Percentiles rank a stretch among this genome's conserved stretches.
These are phyloP conservation scores for Gloeostereum incarnatum DNA, from an alignment of 768 basidiomycete genomes.

Conservation along the genomic window DNA sequence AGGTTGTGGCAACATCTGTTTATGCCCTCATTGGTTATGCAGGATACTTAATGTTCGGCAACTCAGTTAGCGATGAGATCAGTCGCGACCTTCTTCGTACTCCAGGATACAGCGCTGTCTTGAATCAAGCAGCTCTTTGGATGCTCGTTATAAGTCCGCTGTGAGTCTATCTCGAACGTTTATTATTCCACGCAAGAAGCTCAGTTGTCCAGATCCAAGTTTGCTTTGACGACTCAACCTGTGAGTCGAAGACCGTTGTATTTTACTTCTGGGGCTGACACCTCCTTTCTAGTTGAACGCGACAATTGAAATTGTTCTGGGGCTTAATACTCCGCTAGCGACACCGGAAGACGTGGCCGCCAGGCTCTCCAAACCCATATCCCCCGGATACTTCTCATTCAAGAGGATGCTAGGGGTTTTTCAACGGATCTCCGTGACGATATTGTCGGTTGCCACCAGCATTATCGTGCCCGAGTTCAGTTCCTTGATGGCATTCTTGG, in stretches of 20 bases:
- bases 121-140: slow-evolving; percentile 77
- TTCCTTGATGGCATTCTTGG: slow-evolving; percentile 82
- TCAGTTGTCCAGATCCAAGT: slow-evolving; percentile 73
- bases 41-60: slow-evolving; percentile 91
- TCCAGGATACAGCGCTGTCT: slow-evolving; percentile 55
- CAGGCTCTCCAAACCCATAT: slow-evolving; percentile 12
- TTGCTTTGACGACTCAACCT: slow-evolving; percentile 75
- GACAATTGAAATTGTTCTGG: slow-evolving; percentile 72
- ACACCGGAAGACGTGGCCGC: slow-evolving; percentile 28
- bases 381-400: slow-evolving; percentile 19
- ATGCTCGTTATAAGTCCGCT: slow-evolving; percentile 75
- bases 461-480: slow-evolving; percentile 76
- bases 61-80: slow-evolving; percentile 75
- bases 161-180: slow-evolving; percentile 39
- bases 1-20: slow-evolving; percentile 55
- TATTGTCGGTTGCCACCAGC: slow-evolving; percentile 57
- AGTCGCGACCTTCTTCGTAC: slow-evolving; percentile 73
- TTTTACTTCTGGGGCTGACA: neutral
- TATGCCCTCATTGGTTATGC: slow-evolving; percentile 64
- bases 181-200: too few relatives aligned
- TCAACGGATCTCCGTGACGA: slow-evolving; percentile 51
- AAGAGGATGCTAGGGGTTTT: slow-evolving; percentile 34
- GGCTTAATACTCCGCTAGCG: slow-evolving; percentile 40
- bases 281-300: slow-evolving; percentile 51
- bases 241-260: slow-evolving; percentile 27